These are phyloP conservation scores for Irpex lacteus DNA, from an alignment of 1,284 basidiomycete genomes.

Conservation along the genomic window DNA sequence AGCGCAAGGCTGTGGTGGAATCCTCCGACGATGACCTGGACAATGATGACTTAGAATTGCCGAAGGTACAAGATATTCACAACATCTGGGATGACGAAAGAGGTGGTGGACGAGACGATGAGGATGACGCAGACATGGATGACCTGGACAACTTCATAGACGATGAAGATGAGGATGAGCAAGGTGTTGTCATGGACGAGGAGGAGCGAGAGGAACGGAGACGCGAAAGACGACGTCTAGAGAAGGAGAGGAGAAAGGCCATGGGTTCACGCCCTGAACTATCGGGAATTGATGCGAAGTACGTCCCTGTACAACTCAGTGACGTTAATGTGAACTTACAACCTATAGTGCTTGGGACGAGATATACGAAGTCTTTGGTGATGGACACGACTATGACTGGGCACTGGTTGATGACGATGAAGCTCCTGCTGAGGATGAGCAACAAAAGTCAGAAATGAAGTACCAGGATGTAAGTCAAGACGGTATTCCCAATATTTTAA, in stretches of 20 bases:
- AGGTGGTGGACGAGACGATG: conserved; percentile 53
- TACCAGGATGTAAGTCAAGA: conserved; percentile 79
- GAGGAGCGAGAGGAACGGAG: conserved; percentile 72
- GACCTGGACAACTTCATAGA: conserved; percentile 91
- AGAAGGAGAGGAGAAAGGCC: conserved; percentile 61
- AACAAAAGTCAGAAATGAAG: conserved; percentile 71
- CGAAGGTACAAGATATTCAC: conserved; percentile 66
- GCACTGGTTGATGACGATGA: conserved; percentile 82
- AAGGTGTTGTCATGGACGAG: conserved; percentile 68
- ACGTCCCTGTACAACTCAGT: conserved; percentile 31
- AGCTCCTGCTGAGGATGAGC: conserved; percentile 55
- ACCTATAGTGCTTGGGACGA: conserved; percentile 88
- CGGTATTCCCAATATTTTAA: neutral
- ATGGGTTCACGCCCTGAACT: conserved; percentile 71
- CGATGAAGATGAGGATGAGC: conserved; percentile 85
- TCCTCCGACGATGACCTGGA: conserved; percentile 75
- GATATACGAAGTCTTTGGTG: conserved; percentile 95
- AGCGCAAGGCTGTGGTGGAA: conserved; percentile 53
- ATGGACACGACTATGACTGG: conserved; percentile 96
- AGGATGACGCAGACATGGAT: conserved; percentile 67
- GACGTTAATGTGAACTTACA: conserved; percentile 19
- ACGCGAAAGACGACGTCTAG: conserved; percentile 61
- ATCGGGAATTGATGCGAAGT: conserved; percentile 87
- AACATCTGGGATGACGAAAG: conserved; percentile 86
- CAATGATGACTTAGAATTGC: conserved; percentile 50